Conservation (phyloP, 2,329 filamentous ascomycete species). For the Cercospora zeina region DNA sequence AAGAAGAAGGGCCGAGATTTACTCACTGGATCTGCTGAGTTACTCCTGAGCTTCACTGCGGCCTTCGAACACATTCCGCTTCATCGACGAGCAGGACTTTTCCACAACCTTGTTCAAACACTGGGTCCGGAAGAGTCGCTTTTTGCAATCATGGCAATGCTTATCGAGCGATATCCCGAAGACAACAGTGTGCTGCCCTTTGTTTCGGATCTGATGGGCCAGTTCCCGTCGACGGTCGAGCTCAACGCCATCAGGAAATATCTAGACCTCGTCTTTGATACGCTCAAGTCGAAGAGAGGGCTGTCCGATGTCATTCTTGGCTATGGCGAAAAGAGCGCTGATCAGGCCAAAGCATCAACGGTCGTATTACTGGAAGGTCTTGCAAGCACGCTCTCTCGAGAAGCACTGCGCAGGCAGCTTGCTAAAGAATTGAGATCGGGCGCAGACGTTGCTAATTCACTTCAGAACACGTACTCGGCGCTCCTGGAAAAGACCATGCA, state of each 20-base stretch:
- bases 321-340: conserved; percentile 50
- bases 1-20: conserved; percentile 74
- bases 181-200: conserved; percentile 74
- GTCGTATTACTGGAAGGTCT: conserved; percentile 46
- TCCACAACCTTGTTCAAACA: conserved; percentile 80
- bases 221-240: conserved; percentile 73
- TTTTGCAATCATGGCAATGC: conserved; percentile 82
- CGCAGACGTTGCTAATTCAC: conserved; percentile 25
- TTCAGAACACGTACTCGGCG: conserved; percentile 36
- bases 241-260: conserved; percentile 72
- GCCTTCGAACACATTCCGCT: conserved; percentile 94
- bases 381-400: conserved; percentile 38
- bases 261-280: conserved; percentile 71
- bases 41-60: conserved; percentile 92
- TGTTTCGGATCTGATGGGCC: conserved; percentile 69
- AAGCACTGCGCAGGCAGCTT: conserved; percentile 32
- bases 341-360: conserved; percentile 37
- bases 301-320: conserved; percentile 73
- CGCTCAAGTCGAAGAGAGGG: conserved; percentile 71
- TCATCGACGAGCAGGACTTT: conserved; percentile 78
- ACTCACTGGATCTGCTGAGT: conserved; percentile 78
- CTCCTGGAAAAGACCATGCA: conserved; percentile 47
- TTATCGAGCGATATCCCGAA: conserved; percentile 85
- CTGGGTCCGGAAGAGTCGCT: conserved; percentile 84
- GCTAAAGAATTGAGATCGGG: conserved; percentile 33